These are phyloP conservation scores for Lipomyces oligophaga DNA, from an alignment of 805 yeast species.

Conservation along the genomic window DNA sequence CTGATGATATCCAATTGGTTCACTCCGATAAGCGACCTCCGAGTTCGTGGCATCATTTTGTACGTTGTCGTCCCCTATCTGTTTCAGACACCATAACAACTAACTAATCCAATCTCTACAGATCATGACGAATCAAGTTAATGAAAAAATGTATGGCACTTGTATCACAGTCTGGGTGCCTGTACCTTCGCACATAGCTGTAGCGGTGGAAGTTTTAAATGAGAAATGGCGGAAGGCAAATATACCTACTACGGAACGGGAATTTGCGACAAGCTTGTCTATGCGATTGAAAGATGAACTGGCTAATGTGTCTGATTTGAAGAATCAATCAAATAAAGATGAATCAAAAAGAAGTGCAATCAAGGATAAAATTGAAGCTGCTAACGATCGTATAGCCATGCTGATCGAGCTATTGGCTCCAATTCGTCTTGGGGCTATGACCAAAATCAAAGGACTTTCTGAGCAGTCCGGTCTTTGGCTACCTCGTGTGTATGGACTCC, in stretches of 20 bases:
- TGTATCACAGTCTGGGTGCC: conserved; percentile 25
- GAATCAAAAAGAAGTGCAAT: neutral
- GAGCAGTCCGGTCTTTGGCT: conserved; percentile 24
- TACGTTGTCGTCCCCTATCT: neutral
- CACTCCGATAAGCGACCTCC: conserved; percentile 18
- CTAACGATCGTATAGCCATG: conserved; percentile 22
- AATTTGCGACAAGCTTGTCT: conserved; percentile 15
- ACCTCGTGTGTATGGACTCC: conserved; percentile 27
- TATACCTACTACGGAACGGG: conserved; percentile 19
- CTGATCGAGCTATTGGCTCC: conserved; percentile 20
- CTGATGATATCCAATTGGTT: conserved; percentile 21
- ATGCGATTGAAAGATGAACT: conserved; percentile 10
- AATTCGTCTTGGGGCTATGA: conserved; percentile 19
- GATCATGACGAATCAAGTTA: conserved; percentile 25
- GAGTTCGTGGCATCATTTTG: conserved; percentile 27
- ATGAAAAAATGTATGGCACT: conserved; percentile 18
- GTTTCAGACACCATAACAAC: neutral
- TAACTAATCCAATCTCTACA: neutral
- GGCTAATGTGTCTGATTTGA: conserved; percentile 2
- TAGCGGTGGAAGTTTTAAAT: conserved; percentile 10
- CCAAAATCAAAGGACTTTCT: conserved; percentile 12
- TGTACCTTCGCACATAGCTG: conserved; percentile 10
- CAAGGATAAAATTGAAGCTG: conserved; percentile 6
- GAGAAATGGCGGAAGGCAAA: conserved; percentile 19
- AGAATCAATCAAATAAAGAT: neutral